Evolutionary conservation across 345 rosid genomes (phyloP).

Genomic region (Ceriops tagal): DNA sequence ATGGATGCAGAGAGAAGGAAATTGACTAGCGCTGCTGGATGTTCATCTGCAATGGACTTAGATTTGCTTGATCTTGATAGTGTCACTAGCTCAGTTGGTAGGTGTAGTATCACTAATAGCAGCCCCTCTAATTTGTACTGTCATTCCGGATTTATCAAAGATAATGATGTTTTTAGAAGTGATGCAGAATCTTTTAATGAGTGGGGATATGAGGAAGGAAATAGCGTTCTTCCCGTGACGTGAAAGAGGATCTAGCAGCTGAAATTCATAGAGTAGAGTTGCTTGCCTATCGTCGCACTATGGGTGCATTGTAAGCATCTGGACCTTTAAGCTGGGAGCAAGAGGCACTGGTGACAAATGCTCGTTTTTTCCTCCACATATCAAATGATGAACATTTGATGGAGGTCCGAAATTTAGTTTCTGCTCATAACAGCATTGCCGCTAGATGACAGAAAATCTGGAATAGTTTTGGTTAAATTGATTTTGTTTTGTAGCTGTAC

Average conservation of each 20-base stretch:
- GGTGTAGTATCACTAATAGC: conserved; percentile 16
- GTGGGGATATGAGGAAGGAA: conserved; percentile 25
- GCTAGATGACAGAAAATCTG: conserved; percentile 41
- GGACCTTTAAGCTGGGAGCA: conserved; percentile 27
- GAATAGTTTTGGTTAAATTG: conserved; percentile 12
- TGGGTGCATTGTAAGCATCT: conserved; percentile 21
- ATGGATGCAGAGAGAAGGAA: conserved; percentile 38
- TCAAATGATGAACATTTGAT: conserved; percentile 28
- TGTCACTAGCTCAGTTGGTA: conserved; percentile 36
- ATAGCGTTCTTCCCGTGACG: conserved; percentile 21
- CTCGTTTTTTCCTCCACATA: conserved; percentile 23
- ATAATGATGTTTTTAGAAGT: conserved; percentile 31
- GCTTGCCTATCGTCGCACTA: conserved; percentile 18
- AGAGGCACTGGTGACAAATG: conserved; percentile 17
- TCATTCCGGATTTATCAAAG: conserved; percentile 32
- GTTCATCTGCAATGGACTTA: conserved; percentile 16
- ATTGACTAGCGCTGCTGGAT: conserved; percentile 30
- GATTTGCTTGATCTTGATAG: conserved; percentile 31
- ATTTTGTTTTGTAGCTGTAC: conserved; percentile 35
- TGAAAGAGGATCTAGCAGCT: conserved; percentile 26
- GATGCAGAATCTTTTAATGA: conserved; percentile 21
- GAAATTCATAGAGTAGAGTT: conserved; percentile 22
- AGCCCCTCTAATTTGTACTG: conserved; percentile 10
- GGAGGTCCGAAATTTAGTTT: conserved; percentile 53
- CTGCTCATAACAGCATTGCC: conserved; percentile 48